A percentile compares a stretch with the other conserved stretches of the same genome.
These are phyloP conservation scores for Coemansia sp. DNA, from an alignment of 192 early-diverging fungal genomes.

Conservation along the genomic window DNA sequence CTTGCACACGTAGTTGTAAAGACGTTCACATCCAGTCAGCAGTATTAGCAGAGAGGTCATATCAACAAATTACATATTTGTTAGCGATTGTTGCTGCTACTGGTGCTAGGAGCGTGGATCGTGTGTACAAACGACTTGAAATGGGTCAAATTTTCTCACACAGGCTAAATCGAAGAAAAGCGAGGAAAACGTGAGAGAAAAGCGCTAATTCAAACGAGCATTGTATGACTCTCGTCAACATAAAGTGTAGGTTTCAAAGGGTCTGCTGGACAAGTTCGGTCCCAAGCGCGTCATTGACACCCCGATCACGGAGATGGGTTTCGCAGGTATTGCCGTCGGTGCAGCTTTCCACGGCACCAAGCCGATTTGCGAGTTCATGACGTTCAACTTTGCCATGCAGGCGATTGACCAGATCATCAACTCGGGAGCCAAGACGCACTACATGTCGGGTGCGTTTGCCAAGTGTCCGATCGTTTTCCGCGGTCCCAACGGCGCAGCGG, in stretches of 20 bases:
- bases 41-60: too few species aligned
- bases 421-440: conserved; percentile 97
- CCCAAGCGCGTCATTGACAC: conserved; percentile 97
- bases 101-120: neutral
- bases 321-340: conserved; percentile 93
- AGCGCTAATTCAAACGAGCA: neutral
- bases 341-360: conserved; percentile 89
- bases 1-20: neutral
- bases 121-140: too few species aligned
- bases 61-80: too few species aligned
- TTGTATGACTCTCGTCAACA: neutral
- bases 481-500: conserved; percentile 97
- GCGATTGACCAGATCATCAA: conserved; percentile 99
- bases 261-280: conserved; percentile 95
- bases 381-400: conserved; percentile 99
- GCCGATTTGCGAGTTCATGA: conserved; percentile 99
- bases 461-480: conserved; percentile 95
- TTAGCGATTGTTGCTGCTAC: too few species aligned
- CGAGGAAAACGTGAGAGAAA: neutral
- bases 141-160: neutral
- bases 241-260: conserved; percentile 83
- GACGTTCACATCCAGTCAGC: too few species aligned
- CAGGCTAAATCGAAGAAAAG: neutral
- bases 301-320: conserved; percentile 98
- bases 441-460: conserved; percentile 93